Evolutionary conservation across 768 basidiomycete species (phyloP), one percentile per base, ranked within the genome.

Genomic region (Termitomyces sp.): DNA sequence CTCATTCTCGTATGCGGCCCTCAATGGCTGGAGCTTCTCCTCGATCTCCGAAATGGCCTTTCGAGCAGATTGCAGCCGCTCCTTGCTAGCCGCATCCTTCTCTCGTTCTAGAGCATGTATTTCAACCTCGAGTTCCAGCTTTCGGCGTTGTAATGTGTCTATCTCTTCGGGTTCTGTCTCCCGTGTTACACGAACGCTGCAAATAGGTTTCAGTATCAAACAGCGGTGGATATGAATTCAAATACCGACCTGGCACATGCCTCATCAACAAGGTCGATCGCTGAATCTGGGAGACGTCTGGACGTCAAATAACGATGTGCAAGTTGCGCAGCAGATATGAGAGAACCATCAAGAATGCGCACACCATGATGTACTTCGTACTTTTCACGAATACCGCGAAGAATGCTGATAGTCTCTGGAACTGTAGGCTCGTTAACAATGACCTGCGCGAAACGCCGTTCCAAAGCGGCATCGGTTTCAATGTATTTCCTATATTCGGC

Each of bases 81-180:
- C 92, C 71, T 91, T 90, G 65, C 91, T 94, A 5, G 91, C 90
- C 5, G 83, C 68, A 59, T 97, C 94, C 70, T 93, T 95, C 70
- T 97, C 94, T 48, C 94, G 84, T 68, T 94, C 91, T 52, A 98
- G 75, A 10, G 96, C 96, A 68, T 97, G 94, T 22, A 97, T 90
- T 68, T 97, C 96, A 20, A 98, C 87, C 67, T 98, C 91, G 30
- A 98, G 80, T 67, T 96, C 92, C 33, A 98, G 82, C 70, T 91
- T 94, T 52, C 80, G 81, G 20, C 94, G 86, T 67, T 96, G 92
- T 18, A 98, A 79, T 62, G 87, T 87, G 73, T 98, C 96, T 65
- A 98, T 90, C 3, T 82, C 88, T 72, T 98, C 96, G 0, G 96
- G 96, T 58, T 90, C 84, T 0, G 94, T 98, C 75, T 99, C 96